Base-by-base conservation (phyloP, 2,329 filamentous ascomycete species). In the Dactylellina parvicollis region DNA sequence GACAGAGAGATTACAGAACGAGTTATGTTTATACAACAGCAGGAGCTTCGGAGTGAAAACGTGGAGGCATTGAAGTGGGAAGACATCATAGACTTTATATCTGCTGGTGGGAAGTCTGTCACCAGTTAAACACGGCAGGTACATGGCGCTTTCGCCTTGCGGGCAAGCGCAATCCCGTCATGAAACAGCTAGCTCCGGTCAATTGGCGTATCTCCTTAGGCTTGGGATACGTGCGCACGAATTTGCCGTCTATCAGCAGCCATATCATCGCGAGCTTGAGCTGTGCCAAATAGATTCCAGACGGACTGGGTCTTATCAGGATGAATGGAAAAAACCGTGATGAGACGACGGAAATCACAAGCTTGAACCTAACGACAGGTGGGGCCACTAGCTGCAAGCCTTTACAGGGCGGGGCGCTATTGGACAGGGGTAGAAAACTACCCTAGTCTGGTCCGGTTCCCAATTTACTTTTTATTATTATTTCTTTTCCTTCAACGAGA, bases 1-100 rank as follows among this genome's bases (percentile, higher is more conserved):
- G n/a, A n/a, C n/a, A n/a, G 26, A 18, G 16, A 42, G 47, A 61
- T 22, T 9, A 52, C 44, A 34, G n/a, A 42, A 36, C 30, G 34
- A 26, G 14, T 24, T 28, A 42, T 7, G 52, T 40, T 50, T 16
- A 56, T 54, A 61, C 55, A 44, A 59, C 50, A 65, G 30, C 16
- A 38, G 30, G 30, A 18, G 34, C 20, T 42, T 56, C 32, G 65
- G 40, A 46, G 28, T 24, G 46, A 57, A 59, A 64, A 64, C 46
- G 42, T 36, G 38, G 66, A 52, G 49, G 60, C 38, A 10, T 10
- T 56, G 28, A 20, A 34, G 34, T 56, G 52, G 69, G 61, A 56
- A 59, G 69, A 65, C 60, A 73, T 73, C 60, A 60, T 56, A 47
- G 60, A 73, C 60, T 73, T 73, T 73, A 73, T 73, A 73, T 73